phyloP scores from a whole-genome alignment of 208 protist genomes.

The Trypanosoma congolense region DNA sequence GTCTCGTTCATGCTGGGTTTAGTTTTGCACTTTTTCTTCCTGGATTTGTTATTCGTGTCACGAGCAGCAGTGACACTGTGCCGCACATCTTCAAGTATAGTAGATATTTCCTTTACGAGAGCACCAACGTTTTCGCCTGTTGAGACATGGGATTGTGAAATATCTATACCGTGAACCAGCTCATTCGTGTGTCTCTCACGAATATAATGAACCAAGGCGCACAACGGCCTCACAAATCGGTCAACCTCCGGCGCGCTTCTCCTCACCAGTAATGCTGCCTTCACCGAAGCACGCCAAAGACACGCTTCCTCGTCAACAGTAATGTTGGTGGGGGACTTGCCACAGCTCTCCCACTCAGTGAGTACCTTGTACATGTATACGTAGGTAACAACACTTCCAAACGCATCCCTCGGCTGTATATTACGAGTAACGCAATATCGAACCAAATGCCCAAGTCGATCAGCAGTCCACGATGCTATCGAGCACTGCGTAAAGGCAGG shows the following conservation, averaged over 20 bases:
- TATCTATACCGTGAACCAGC: not conserved
- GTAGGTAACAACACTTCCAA: conserved; percentile 26
- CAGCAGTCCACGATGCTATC: conserved; percentile 15
- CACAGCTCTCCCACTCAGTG: not conserved
- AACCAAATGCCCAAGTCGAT: conserved; percentile 10
- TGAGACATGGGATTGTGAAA: not conserved
- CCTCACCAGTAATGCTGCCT: conserved; percentile 6
- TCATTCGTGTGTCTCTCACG: conserved; percentile 1
- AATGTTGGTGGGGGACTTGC: not conserved
- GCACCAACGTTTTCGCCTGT: not conserved
- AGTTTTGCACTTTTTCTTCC: too few species aligned
- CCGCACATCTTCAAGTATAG: too few species aligned
- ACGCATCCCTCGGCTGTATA: conserved; percentile 17
- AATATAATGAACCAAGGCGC: conserved; percentile 11
- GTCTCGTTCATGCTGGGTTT: too few species aligned
- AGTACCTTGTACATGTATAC: conserved; percentile 25
- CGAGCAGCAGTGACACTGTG: too few species aligned
- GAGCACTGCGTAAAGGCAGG: conserved; percentile 10
- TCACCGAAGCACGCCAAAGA: conserved; percentile 11
- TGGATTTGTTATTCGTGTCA: too few species aligned
- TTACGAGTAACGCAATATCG: conserved; percentile 16
- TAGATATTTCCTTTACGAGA: not conserved
- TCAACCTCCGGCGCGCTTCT: conserved; percentile 6
- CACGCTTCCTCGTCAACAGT: conserved; percentile 15
- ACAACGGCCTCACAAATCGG: conserved; percentile 13